Evolutionary conservation across 805 yeast species (phyloP).

Genomic region (Kluyveromyces starmeri): DNA sequence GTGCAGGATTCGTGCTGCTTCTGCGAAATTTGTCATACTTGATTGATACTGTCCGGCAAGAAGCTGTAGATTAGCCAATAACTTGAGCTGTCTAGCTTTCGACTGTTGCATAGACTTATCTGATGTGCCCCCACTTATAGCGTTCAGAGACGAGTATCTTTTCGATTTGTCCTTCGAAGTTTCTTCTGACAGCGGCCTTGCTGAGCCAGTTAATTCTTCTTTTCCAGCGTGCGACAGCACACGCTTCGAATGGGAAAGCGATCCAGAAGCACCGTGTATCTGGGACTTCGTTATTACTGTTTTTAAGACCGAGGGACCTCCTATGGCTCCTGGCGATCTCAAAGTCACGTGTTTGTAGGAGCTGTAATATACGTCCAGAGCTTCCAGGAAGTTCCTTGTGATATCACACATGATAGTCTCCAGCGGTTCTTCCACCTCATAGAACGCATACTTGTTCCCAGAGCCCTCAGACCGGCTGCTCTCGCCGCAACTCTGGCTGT

Average conservation of each 20-base stretch:
- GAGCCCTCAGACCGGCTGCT: background rate
- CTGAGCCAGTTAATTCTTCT: constrained; percentile 5
- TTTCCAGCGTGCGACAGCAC: background rate
- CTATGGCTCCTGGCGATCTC: constrained; percentile 68
- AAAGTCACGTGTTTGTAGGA: constrained; percentile 73
- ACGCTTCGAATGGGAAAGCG: background rate
- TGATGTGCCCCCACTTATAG: constrained; percentile 19
- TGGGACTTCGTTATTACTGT: constrained; percentile 26
- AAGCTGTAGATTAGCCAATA: constrained; percentile 66
- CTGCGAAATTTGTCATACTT: constrained; percentile 67
- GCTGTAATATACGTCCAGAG: constrained; percentile 59
- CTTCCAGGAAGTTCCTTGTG: constrained; percentile 50
- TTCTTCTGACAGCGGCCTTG: constrained; percentile 12
- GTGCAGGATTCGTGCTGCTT: constrained; percentile 52
- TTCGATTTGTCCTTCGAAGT: constrained; percentile 1
- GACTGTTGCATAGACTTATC: constrained; percentile 36
- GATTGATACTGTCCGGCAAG: constrained; percentile 70
- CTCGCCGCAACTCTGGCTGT: constrained; percentile 6
- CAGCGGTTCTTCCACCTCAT: constrained; percentile 19
- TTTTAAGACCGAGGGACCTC: constrained; percentile 38
- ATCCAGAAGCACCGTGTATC: constrained; percentile 2
- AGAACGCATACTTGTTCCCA: constrained; percentile 1
- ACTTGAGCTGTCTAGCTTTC: constrained; percentile 67
- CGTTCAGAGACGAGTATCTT: constrained; percentile 25
- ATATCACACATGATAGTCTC: constrained; percentile 72